phyloP scores from a whole-genome alignment of 257 asterid species.

The Phtheirospermum japonicum region DNA sequence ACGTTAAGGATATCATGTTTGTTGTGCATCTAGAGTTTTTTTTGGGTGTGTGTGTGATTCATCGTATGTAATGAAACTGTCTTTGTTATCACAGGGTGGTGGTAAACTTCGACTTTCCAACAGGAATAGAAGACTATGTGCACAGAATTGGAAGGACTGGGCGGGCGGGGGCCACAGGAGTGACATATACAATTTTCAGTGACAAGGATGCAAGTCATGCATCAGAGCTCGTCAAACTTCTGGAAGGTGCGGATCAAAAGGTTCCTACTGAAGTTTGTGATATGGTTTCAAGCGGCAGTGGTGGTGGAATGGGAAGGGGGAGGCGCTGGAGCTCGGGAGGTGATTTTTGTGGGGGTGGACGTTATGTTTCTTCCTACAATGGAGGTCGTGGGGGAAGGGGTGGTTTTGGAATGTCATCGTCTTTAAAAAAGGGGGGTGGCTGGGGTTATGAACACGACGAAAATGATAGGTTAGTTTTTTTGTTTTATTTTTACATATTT shows the following conservation, averaged over 20 bases:
- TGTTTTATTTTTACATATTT: background rate
- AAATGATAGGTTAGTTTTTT: slow-evolving; percentile 47
- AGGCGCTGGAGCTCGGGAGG: slow-evolving; percentile 70
- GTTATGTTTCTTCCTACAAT: slow-evolving; percentile 47
- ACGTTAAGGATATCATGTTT: too few species aligned
- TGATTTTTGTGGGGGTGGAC: slow-evolving; percentile 60
- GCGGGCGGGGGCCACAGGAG: slow-evolving; percentile 90
- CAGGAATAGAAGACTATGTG: slow-evolving; percentile 88
- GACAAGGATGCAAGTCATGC: slow-evolving; percentile 76
- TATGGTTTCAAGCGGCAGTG: slow-evolving; percentile 69
- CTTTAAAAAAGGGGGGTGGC: too few species aligned
- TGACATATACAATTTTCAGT: slow-evolving; percentile 65
- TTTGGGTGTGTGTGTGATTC: background rate
- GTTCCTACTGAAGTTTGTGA: slow-evolving; percentile 73
- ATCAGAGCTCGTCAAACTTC: slow-evolving; percentile 67
- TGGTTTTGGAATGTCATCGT: slow-evolving; percentile 41
- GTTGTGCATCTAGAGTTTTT: background rate
- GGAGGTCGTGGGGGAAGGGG: slow-evolving; percentile 53
- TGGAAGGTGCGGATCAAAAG: slow-evolving; percentile 77
- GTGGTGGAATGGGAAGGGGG: slow-evolving; percentile 73
- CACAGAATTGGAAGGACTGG: slow-evolving; percentile 96
- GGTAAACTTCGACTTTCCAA: slow-evolving; percentile 85
- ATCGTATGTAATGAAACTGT: slow-evolving; percentile 12
- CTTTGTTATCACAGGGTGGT: slow-evolving; percentile 59
- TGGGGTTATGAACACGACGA: slow-evolving; percentile 42